Base-by-base conservation (phyloP, 148 eudicot genomes). In the Vaccinium corymbosum region DNA sequence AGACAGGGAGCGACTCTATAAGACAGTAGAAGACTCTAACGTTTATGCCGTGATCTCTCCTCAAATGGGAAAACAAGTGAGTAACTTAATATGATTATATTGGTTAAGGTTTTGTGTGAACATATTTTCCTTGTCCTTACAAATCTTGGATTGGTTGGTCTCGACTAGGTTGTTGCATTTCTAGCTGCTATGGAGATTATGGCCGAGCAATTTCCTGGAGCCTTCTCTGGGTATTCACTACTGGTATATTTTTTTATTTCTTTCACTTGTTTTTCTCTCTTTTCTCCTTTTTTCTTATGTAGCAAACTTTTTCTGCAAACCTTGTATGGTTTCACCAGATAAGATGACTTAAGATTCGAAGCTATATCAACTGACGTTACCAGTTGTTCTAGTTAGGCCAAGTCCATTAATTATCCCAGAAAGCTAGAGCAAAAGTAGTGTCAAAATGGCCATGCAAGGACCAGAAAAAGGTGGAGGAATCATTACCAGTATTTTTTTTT, bases 51-150 rank as follows among this genome's bases (percentile, higher is more conserved):
- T 94, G 75, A 94, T 95, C 87, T 94, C 98, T 57, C 98, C 98
- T 42, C 98, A 95, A 89, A 95, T 95, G 98, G 98, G 98, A 86
- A 95, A 95, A 89, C 98, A 95, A 97, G 98, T 95, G 66, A 74
- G 20, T 1, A 19, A 19, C 10, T 59, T 12, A 22, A 35, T 56
- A 75, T 22, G 66, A 61, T 57, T 61, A 19, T 72, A 32, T 76
- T 83, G 29, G 38, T 83, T 82, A 35, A 72, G 81, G 72, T 29
- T 71, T 64, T 51, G 51, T 46, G 27, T 4, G 16, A 35, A 80
- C 13, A 25, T 80, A 10, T 35, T 46, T 32, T 32, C 14, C 25
- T 56, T 17, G 6, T 38, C 25, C 50, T 57, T 46, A 9, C 35
- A 29, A 27, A 71, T 79, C 71, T 51, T 22, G 35, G 76, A 75